phyloP scores from a whole-genome alignment of 202 grass and related monocot genomes.

The Panicum hallii region DNA sequence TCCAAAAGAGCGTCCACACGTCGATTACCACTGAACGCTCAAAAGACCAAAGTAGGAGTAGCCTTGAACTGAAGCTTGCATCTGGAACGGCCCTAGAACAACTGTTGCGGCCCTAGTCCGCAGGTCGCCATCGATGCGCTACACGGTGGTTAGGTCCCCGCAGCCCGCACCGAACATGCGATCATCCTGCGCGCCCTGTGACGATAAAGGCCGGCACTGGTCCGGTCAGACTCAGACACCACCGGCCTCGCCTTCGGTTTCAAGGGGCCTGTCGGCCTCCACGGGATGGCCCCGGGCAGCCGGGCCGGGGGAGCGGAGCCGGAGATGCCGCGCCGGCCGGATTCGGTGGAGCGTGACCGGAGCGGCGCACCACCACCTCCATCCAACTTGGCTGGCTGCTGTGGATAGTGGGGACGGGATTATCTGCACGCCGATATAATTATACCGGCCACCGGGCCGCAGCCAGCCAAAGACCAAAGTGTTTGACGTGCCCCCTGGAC shows the following conservation, averaged over 20 bases:
- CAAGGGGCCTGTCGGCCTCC: not conserved
- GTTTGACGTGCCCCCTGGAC: not conserved
- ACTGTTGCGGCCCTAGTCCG: too few species aligned
- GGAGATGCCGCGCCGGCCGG: not conserved
- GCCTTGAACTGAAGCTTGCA: too few species aligned
- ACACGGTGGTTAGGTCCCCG: too few species aligned
- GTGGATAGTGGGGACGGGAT: not conserved
- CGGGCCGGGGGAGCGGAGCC: not conserved
- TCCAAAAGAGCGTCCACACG: not conserved
- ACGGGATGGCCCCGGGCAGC: not conserved
- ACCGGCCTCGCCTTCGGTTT: not conserved
- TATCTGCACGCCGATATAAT: slow-evolving; percentile 14
- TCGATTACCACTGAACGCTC: not conserved
- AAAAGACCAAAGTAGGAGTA: not conserved
- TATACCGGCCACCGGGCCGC: not conserved
- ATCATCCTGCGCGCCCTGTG: not conserved
- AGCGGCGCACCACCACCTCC: not conserved
- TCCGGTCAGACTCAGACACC: not conserved
- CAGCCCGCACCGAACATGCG: not conserved
- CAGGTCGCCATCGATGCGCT: too few species aligned
- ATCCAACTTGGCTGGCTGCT: not conserved
- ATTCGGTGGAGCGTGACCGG: slow-evolving; percentile 19
- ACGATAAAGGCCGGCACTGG: not conserved
- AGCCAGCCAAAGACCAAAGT: not conserved
- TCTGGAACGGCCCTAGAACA: too few species aligned